Percentiles rank a stretch among this genome's conserved stretches.
Conservation (phyloP, 139 green algal genomes). For the Picochlorum sp. region DNA sequence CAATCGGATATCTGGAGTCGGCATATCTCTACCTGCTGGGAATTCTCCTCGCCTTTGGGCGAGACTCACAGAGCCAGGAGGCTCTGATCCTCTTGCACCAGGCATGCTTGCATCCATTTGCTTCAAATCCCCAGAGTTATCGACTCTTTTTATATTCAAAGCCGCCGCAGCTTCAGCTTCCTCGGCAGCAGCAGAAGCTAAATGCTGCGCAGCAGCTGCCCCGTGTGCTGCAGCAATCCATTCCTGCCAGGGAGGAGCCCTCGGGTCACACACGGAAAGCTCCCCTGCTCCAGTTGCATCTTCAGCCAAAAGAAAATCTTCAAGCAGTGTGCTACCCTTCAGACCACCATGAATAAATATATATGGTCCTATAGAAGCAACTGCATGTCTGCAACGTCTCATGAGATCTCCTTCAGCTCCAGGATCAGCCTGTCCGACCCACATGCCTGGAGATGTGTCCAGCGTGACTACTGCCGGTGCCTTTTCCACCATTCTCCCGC, state of each 20-base stretch:
- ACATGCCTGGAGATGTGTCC: conserved; percentile 72
- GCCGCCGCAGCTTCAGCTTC: conserved; percentile 77
- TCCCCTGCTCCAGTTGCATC: conserved; percentile 65
- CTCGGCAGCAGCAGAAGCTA: conserved; percentile 66
- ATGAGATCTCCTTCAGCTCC: conserved; percentile 16
- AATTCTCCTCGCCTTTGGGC: conserved; percentile 27
- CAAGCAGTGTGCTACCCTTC: conserved; percentile 68
- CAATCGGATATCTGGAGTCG: conserved; percentile 78
- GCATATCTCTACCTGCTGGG: conserved; percentile 23
- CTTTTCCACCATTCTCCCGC: conserved; percentile 91
- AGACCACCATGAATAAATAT: conserved; percentile 96
- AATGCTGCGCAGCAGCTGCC: conserved; percentile 46
- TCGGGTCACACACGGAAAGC: conserved; percentile 71
- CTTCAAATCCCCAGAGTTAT: conserved; percentile 49
- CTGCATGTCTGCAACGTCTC: conserved; percentile 69
- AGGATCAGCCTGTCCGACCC: conserved; percentile 13
- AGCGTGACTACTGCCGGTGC: conserved; percentile 68
- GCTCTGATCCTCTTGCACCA: conserved; percentile 1
- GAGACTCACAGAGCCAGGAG: conserved; percentile 30
- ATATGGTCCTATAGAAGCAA: conserved; percentile 75
- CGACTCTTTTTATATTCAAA: conserved; percentile 46
- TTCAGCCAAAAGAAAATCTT: conserved; percentile 70
- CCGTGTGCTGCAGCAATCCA: conserved; percentile 73
- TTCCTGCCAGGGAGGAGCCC: conserved; percentile 54
- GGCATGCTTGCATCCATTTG: conserved; percentile 34